Evolutionary conservation across 768 basidiomycete genomes (phyloP).

Genomic region (Serendipita sp.): DNA sequence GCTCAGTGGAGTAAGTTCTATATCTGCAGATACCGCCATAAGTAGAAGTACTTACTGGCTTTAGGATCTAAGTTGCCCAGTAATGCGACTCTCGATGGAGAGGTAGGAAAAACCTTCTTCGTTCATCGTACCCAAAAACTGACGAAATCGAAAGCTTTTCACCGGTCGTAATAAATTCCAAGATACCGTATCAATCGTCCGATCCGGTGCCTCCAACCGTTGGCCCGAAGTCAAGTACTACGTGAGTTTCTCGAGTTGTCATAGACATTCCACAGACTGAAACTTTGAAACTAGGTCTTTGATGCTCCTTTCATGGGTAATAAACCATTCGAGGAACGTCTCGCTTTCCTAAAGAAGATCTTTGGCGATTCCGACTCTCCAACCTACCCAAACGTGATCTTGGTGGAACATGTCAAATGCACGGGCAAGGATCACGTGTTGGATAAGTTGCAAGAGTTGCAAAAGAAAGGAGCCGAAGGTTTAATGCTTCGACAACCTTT

Average conservation of each 20-base stretch:
- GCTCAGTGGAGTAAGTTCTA: constrained; percentile 25
- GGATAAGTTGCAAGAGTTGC: constrained; percentile 36
- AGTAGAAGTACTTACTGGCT: not conserved
- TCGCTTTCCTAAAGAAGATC: constrained; percentile 26
- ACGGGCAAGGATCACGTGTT: constrained; percentile 34
- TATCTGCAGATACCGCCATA: not conserved
- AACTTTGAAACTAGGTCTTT: constrained; percentile 27
- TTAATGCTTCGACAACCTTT: constrained; percentile 37
- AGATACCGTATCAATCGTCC: constrained; percentile 39
- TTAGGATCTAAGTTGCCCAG: constrained; percentile 32
- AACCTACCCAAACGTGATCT: constrained; percentile 21
- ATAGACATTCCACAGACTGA: not conserved
- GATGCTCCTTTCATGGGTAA: constrained; percentile 35
- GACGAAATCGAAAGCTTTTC: constrained; percentile 22
- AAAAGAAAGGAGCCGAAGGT: constrained; percentile 39
- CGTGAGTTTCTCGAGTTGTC: constrained; percentile 24
- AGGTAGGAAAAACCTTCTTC: constrained; percentile 13
- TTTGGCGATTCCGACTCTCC: constrained; percentile 21
- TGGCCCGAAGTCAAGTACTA: constrained; percentile 37
- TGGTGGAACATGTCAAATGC: constrained; percentile 34
- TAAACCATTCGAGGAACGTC: constrained; percentile 35
- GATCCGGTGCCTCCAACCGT: constrained; percentile 34
- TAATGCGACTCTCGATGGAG: constrained; percentile 40
- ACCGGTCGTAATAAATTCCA: constrained; percentile 41
- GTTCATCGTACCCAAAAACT: not conserved